These are phyloP conservation scores for Myxozyma mucilagina DNA, from an alignment of 805 yeast species.

Conservation along the genomic window DNA sequence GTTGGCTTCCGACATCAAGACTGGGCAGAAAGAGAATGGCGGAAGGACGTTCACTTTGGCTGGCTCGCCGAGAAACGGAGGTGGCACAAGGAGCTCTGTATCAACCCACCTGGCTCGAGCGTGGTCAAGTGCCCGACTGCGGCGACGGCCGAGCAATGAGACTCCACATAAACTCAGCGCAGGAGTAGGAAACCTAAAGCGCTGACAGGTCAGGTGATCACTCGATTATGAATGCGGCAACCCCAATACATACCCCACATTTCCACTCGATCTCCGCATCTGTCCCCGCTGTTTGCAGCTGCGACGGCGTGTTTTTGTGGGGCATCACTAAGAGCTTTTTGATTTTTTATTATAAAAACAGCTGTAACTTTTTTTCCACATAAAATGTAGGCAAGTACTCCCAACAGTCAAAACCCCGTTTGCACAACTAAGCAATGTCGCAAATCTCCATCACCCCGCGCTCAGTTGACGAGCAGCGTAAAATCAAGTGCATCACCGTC, in stretches of 20 bases:
- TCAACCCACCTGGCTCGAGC: no score
- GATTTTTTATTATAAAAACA: no score
- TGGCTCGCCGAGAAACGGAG: no score
- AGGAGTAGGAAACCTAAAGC: no score
- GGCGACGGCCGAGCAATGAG: neutral
- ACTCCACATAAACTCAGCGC: no score
- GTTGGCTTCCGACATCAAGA: no score
- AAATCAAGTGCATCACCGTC: constrained; percentile 33
- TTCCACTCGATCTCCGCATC: neutral
- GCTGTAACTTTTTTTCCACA: neutral
- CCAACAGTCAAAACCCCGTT: neutral
- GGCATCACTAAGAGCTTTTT: neutral
- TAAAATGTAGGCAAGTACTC: no score
- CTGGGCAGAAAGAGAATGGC: no score
- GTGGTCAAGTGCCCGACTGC: no score
- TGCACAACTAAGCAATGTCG: constrained; percentile 3
- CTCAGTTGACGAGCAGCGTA: constrained; percentile 21
- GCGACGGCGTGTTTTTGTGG: neutral
- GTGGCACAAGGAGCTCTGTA: no score
- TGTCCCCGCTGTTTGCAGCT: neutral
- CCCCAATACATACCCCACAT: neutral
- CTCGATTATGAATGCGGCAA: neutral
- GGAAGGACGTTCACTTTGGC: no score
- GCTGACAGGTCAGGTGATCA: neutral
- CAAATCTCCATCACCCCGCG: neutral